Evolutionary conservation across 2,329 filamentous ascomycete genomes (phyloP), one percentile per base, ranked within the genome.

Genomic region (Fusarium vanettenii): DNA sequence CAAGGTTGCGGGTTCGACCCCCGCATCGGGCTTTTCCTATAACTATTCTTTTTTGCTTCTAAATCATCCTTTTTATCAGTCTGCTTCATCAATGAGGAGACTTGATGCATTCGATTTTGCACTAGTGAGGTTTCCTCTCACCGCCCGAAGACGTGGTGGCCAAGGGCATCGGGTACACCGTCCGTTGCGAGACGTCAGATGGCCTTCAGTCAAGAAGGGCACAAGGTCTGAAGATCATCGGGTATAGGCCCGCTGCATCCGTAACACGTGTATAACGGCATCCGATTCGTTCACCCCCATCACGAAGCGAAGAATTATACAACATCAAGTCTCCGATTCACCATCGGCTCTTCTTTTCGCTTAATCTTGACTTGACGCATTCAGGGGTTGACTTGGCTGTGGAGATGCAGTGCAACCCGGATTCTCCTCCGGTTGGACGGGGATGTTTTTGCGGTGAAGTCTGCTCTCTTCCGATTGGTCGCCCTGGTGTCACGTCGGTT

Each of bases 1-100:
- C 85, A 87, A 88, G 86, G 86, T 85, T 88, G 86, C 85, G 86
- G 86, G 88, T 89, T 88, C 86, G 86, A 87, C 82, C 83, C 82
- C 83, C 83, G 81, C 82, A 81, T 84, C 79, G 81, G 81, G 82
- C 81, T 83, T 43, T 83, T 83, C 81, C 81, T 83, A 82, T 81
- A 79, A 48, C 22, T 16, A 45, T 20, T 48, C 13, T 25, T 48
- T 45, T 48, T 25, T 48, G 43, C 22, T 16, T 4, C 20, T 9
- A 13, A 2, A 9, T 4, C 20, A 14, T 22, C n/a, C 7, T 45
- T 41, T 43, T 43, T 20, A 20, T 41, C 11, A 20, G 6, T 13
- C n/a, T n/a, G n/a, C n/a, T n/a, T n/a, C n/a, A n/a, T n/a, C n/a
- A n/a, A n/a, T n/a, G n/a, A n/a, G n/a, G n/a, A n/a, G n/a, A n/a